Percentiles rank a stretch among this genome's conserved stretches.
phyloP scores from a whole-genome alignment of 495 filamentous ascomycete species.

The Tuber borchii region DNA sequence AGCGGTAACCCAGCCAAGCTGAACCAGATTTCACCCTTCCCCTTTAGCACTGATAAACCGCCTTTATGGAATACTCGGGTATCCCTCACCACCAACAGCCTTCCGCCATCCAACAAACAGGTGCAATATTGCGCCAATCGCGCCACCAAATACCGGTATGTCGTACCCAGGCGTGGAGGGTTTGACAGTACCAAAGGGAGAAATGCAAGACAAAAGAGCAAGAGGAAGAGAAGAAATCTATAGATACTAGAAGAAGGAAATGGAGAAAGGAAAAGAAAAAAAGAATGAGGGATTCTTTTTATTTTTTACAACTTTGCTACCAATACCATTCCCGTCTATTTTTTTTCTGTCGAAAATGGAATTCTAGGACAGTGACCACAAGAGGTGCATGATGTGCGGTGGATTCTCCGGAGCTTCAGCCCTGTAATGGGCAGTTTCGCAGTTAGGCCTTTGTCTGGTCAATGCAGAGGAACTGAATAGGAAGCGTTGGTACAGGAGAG shows the following conservation, averaged over 20 bases:
- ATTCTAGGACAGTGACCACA: background rate
- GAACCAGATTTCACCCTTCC: background rate
- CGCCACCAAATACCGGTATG: background rate
- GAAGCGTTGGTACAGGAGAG: background rate
- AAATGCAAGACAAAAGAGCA: too few relatives aligned
- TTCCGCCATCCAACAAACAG: background rate
- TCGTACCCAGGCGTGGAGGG: background rate
- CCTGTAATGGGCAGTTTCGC: background rate
- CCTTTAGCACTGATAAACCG: background rate
- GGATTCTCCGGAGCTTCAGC: background rate
- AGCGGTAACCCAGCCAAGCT: background rate
- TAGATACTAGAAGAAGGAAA: background rate
- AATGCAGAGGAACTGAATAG: background rate
- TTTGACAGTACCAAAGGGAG: background rate
- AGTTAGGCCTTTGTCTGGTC: background rate
- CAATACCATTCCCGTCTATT: background rate
- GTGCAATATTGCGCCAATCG: background rate
- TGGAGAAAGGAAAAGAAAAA: background rate
- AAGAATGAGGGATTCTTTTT: background rate
- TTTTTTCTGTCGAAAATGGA: background rate
- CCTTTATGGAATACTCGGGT: too few relatives aligned
- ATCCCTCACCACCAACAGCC: background rate
- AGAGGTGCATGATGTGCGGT: background rate
- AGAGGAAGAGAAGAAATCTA: background rate
- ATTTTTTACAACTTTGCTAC: too few relatives aligned